Conservation (phyloP, 1,284 basidiomycete genomes). For the Rhodotorula mucilaginosa region DNA sequence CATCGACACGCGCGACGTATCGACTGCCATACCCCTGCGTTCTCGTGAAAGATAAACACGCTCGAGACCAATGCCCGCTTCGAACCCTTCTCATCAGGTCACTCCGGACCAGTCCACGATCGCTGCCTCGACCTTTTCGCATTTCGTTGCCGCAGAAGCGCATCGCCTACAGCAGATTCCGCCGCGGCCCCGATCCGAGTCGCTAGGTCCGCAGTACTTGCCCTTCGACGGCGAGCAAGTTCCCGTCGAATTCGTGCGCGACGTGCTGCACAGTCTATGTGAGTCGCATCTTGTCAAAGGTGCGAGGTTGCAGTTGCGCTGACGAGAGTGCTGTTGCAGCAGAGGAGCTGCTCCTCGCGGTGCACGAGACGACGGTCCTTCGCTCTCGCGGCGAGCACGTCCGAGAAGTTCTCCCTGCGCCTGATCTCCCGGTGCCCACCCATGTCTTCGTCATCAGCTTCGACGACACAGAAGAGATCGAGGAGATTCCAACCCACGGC, state of each 20-base stretch:
- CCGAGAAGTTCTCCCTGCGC: not conserved
- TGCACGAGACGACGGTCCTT: not conserved
- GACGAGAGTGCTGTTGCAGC: not conserved
- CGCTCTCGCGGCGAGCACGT: too few relatives aligned
- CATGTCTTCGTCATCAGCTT: constrained; percentile 2
- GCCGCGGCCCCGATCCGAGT: not conserved
- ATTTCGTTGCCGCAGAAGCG: too few relatives aligned
- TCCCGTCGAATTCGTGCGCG: not conserved
- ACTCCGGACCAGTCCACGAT: too few relatives aligned
- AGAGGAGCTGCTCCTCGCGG: not conserved
- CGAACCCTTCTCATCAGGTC: too few relatives aligned
- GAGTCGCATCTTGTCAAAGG: not conserved
- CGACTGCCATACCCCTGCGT: too few relatives aligned
- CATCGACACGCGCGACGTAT: too few relatives aligned
- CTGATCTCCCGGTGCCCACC: not conserved
- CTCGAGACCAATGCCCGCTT: too few relatives aligned
- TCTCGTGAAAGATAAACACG: too few relatives aligned
- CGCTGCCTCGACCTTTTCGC: too few relatives aligned
- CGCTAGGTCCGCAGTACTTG: not conserved
- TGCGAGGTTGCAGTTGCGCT: too few relatives aligned
- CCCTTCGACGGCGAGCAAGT: constrained; percentile 3
- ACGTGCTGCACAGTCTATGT: not conserved
- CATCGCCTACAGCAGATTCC: not conserved
- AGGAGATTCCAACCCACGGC: not conserved
- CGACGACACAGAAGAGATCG: not conserved